A percentile compares a stretch with the other conserved stretches of the same genome.
Evolutionary conservation across 306 rosid genomes (phyloP).

Genomic region (Cucumis cinereus): DNA sequence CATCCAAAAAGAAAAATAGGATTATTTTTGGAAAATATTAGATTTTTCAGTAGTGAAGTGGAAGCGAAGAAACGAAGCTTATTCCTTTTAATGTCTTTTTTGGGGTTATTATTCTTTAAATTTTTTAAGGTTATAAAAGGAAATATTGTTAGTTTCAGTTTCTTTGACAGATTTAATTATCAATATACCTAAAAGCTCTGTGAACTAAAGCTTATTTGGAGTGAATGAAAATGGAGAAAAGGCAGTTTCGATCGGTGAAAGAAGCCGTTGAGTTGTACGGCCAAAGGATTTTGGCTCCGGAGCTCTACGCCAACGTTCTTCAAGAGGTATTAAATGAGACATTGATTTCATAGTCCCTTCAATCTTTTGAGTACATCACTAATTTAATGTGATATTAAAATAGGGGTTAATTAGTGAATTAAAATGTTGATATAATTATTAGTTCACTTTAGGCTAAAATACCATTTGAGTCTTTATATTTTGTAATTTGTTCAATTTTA

Average conservation of each 20-base stretch:
- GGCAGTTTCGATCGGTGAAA: conserved; percentile 68
- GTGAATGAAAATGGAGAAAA: conserved; percentile 14
- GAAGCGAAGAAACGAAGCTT: conserved; percentile 96
- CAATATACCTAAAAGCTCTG: neutral
- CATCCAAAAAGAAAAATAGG: neutral
- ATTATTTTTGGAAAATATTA: neutral
- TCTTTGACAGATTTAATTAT: neutral
- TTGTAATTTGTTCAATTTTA: too few relatives aligned
- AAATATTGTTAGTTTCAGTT: neutral
- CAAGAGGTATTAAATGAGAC: conserved; percentile 33
- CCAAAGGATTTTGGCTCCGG: conserved; percentile 59
- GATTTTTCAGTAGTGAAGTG: conserved; percentile 86
- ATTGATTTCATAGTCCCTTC: too few relatives aligned
- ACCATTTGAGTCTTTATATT: too few relatives aligned
- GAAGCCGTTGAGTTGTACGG: conserved; percentile 87
- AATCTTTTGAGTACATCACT: too few relatives aligned
- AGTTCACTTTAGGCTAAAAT: too few relatives aligned
- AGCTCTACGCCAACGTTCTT: conserved; percentile 48
- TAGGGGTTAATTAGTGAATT: too few relatives aligned
- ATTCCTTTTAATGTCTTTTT: conserved; percentile 10
- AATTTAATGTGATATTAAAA: too few relatives aligned
- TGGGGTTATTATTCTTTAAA: neutral
- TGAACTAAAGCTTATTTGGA: neutral
- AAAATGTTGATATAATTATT: too few relatives aligned
- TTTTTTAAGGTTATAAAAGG: neutral